A percentile compares a stretch with the other conserved stretches of the same genome.
These are phyloP conservation scores for Verticillium nonalfalfae DNA, from an alignment of 2,329 filamentous ascomycete genomes.

Conservation along the genomic window DNA sequence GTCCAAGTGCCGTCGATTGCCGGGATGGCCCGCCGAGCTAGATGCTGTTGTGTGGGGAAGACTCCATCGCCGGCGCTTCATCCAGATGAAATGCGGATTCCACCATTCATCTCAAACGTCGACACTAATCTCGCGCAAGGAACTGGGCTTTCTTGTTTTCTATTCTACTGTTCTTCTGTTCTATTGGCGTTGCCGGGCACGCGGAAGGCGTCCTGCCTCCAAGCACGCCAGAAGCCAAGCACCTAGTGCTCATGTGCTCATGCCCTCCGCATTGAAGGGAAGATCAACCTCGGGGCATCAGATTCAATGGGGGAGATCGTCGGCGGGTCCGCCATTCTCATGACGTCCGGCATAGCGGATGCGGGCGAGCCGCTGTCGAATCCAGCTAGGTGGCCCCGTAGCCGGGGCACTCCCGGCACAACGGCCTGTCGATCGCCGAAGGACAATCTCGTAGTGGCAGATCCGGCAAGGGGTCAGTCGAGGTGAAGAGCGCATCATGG, in stretches of 20 bases:
- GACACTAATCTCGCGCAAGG: background rate
- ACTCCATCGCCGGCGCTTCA: background rate
- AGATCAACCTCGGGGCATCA: background rate
- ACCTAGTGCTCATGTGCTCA: background rate
- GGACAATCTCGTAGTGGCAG: background rate
- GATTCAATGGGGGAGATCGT: background rate
- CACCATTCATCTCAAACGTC: background rate
- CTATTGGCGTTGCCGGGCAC: no score
- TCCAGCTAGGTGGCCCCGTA: background rate
- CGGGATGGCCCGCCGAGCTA: background rate
- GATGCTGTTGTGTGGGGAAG: no score
- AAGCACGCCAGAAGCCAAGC: background rate
- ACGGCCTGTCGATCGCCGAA: slow-evolving; percentile 1
- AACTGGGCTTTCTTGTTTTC: background rate
- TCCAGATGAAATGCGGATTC: background rate
- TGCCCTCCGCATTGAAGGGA: no score
- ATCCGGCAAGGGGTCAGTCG: background rate
- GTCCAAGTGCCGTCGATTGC: background rate
- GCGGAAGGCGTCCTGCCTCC: background rate
- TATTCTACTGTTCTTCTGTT: no score
- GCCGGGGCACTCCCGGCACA: background rate
- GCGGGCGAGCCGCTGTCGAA: background rate
- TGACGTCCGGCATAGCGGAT: background rate
- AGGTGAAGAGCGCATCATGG: background rate
- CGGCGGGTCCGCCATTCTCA: background rate